phyloP scores from a whole-genome alignment of 768 basidiomycete genomes.

The Cubamyces sp. region DNA sequence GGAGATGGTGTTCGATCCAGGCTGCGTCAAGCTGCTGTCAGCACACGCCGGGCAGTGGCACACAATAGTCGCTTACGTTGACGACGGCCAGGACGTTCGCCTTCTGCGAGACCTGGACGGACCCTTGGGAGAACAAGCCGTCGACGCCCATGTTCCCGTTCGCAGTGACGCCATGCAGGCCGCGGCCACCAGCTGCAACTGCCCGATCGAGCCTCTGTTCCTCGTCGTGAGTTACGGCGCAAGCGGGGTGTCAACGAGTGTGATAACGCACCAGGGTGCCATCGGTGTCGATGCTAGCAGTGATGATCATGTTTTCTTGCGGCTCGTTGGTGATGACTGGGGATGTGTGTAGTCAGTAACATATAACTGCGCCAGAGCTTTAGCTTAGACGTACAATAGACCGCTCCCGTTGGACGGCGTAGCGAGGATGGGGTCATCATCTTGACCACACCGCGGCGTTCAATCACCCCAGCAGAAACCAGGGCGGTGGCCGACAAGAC shows the following conservation, averaged over 20 bases:
- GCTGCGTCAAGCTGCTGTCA: constrained; percentile 29
- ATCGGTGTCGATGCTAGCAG: constrained; percentile 44
- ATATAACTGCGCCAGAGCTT: neutral
- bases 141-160: constrained; percentile 25
- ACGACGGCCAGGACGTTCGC: constrained; percentile 30
- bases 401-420: constrained; percentile 24
- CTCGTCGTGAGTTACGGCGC: neutral
- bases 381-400: constrained; percentile 29
- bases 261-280: constrained; percentile 44
- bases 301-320: constrained; percentile 47
- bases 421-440: constrained; percentile 7
- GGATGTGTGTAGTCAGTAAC: neutral
- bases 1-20: constrained; percentile 51
- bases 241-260: neutral
- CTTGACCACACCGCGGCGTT: constrained; percentile 12
- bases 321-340: constrained; percentile 56
- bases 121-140: constrained; percentile 29
- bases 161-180: constrained; percentile 28
- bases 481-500: constrained; percentile 15
- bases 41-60: neutral
- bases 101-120: constrained; percentile 29
- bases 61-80: constrained; percentile 24
- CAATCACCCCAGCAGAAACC: constrained; percentile 10
- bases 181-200: constrained; percentile 25
- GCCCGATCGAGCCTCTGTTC: constrained; percentile 25